Evolutionary conservation across 148 eudicot species (phyloP).

Genomic region (Linanthus parryae): DNA sequence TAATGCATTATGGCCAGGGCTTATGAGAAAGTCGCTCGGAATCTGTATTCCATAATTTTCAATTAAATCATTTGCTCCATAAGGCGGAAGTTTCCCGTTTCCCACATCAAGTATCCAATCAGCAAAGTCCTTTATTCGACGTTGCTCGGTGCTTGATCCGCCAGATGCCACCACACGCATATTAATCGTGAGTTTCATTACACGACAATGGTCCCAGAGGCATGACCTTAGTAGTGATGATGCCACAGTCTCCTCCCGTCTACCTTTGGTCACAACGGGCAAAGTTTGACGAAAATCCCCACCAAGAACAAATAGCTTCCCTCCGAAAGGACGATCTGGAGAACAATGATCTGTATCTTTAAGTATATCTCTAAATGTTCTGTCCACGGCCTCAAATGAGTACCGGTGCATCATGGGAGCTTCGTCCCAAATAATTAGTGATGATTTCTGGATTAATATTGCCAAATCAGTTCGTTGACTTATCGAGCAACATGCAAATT

Average conservation of each 20-base stretch:
- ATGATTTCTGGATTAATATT: neutral
- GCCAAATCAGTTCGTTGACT: neutral
- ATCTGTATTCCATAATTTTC: no score
- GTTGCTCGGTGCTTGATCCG: neutral
- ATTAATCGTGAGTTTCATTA: neutral
- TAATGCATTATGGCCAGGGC: no score
- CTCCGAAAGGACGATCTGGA: neutral
- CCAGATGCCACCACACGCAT: neutral
- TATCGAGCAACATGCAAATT: neutral
- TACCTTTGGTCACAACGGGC: neutral
- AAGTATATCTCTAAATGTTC: neutral
- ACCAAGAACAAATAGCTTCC: neutral
- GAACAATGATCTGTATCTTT: neutral
- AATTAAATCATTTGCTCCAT: no score
- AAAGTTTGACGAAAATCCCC: conserved; percentile 1
- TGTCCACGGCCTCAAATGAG: conserved; percentile 5
- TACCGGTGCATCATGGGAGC: conserved; percentile 6
- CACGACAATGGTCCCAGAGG: neutral
- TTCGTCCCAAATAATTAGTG: neutral
- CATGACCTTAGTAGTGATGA: neutral
- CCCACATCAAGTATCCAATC: neutral
- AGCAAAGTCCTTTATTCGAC: neutral
- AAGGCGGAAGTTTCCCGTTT: no score
- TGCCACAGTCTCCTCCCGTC: neutral
- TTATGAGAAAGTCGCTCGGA: no score